Evolutionary conservation across 495 filamentous ascomycete genomes (phyloP).

Genomic region (Aspergillus asperescens): DNA sequence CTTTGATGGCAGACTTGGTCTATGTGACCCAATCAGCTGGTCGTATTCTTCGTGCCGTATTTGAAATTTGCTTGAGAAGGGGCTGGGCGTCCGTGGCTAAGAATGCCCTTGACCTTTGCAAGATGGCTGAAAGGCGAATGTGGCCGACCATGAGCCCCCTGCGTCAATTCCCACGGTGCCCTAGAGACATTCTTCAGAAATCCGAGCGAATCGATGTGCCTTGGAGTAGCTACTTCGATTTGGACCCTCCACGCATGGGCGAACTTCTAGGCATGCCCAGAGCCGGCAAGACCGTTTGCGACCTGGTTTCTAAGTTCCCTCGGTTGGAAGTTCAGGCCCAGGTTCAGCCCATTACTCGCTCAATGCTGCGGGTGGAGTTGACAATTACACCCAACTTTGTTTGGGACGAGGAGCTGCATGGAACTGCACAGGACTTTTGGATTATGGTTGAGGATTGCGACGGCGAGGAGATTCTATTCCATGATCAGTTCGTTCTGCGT

Average conservation of each 20-base stretch:
- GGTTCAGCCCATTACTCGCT: constrained; percentile 90
- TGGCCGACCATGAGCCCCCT: constrained; percentile 98
- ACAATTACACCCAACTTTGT: constrained; percentile 93
- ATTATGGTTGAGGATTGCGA: constrained; percentile 96
- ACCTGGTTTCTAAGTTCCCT: constrained; percentile 86
- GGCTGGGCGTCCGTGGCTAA: constrained; percentile 94
- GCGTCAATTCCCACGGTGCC: constrained; percentile 78
- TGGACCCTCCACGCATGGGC: constrained; percentile 95
- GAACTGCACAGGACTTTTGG: constrained; percentile 88
- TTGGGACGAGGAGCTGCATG: constrained; percentile 90
- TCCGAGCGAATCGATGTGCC: constrained; percentile 92
- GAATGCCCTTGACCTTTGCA: constrained; percentile 89
- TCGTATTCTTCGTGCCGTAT: constrained; percentile 90
- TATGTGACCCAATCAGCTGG: constrained; percentile 98
- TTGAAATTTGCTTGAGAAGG: constrained; percentile 93
- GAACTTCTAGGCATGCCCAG: constrained; percentile 91
- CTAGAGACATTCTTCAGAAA: constrained; percentile 82
- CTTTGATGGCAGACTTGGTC: constrained; percentile 96
- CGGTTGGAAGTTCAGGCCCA: constrained; percentile 86
- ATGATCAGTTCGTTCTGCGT: constrained; percentile 89
- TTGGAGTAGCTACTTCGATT: constrained; percentile 89
- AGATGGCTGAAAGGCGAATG: constrained; percentile 99
- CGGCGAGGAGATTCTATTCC: constrained; percentile 91
- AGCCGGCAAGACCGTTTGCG: constrained; percentile 78
- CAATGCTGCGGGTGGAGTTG: constrained; percentile 90